These are phyloP conservation scores for Chaetomium globosum DNA, from an alignment of 2,329 filamentous ascomycete genomes.

Conservation along the genomic window DNA sequence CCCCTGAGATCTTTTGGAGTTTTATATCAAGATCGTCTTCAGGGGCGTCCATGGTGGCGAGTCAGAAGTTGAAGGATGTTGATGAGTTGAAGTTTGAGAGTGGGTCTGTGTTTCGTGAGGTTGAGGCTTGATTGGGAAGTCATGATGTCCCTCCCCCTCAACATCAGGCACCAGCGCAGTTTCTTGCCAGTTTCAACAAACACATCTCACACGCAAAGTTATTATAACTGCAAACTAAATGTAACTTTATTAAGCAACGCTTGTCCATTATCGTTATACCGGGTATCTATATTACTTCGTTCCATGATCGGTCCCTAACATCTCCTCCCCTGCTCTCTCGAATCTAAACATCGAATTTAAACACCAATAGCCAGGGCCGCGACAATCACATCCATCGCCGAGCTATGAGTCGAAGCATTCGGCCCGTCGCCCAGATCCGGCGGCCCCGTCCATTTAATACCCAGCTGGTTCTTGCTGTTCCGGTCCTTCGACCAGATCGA, in stretches of 20 bases:
- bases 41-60: conserved; percentile 57
- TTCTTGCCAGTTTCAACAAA: not conserved
- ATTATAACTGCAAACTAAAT: not conserved
- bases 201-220: not conserved
- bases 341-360: no score
- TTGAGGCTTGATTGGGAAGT: conserved; percentile 9
- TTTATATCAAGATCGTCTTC: conserved; percentile 64
- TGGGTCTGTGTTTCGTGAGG: not conserved
- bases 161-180: conserved; percentile 22
- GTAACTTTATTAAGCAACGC: not conserved
- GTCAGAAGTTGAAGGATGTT: conserved; percentile 9
- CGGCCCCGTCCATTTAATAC: conserved; percentile 68
- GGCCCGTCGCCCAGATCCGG: conserved; percentile 45
- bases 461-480: conserved; percentile 52
- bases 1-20: conserved; percentile 62
- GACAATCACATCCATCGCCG: conserved; percentile 67
- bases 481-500: conserved; percentile 66
- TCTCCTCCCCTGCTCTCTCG: not conserved
- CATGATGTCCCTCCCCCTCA: not conserved
- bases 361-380: conserved; percentile 53
- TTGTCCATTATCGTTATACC: not conserved
- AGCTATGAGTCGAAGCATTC: conserved; percentile 63
- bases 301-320: not conserved
- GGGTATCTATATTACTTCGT: not conserved
- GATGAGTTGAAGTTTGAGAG: conserved; percentile 8